These are phyloP conservation scores for Eucalyptus marginata DNA, from an alignment of 345 rosid species.

Conservation along the genomic window DNA sequence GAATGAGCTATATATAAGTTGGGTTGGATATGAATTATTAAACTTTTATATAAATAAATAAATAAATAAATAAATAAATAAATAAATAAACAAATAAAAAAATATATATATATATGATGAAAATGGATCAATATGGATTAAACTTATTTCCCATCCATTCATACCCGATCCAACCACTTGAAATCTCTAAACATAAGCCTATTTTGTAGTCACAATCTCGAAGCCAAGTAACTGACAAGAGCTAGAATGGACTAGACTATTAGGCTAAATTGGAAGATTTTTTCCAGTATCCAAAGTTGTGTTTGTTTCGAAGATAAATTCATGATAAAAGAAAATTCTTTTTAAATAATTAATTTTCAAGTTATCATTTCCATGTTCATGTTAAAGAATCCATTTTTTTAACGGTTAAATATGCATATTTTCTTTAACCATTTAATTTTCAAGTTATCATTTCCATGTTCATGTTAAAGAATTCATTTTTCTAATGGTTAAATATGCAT, in stretches of 20 bases:
- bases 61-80: too few relatives aligned
- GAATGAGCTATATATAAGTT: too few relatives aligned
- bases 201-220: neutral
- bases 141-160: neutral
- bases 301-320: neutral
- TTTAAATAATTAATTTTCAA: neutral
- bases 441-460: too few relatives aligned
- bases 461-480: neutral
- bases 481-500: neutral
- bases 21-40: neutral
- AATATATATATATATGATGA: neutral
- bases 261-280: neutral
- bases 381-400: neutral
- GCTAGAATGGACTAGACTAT: neutral
- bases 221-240: neutral
- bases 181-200: neutral
- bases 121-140: neutral
- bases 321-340: rapidly evolving
- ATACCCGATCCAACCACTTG: neutral
- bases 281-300: rapidly evolving
- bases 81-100: too few relatives aligned
- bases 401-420: neutral
- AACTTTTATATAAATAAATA: too few relatives aligned
- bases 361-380: too few relatives aligned
- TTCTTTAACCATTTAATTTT: rapidly evolving